Evolutionary conservation across 345 rosid genomes (phyloP), one percentile per base, ranked within the genome.

Genomic region (Raphanus sativus): DNA sequence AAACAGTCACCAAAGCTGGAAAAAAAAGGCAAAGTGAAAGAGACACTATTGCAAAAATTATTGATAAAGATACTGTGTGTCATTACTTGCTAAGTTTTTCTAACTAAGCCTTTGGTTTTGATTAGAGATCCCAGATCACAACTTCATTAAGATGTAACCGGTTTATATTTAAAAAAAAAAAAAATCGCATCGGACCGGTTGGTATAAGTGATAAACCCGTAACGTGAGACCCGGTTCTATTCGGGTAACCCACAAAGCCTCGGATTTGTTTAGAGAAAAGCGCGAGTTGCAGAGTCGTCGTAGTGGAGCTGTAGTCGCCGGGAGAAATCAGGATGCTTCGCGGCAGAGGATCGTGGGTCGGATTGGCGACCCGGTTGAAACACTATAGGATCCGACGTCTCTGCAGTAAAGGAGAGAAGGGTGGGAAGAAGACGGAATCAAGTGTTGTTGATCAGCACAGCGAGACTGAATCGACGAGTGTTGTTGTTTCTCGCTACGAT

Each of bases 391-490:
- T 12, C 36, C 83, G 76, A 75, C 62, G 74, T 1, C 76, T 84
- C 63, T 82, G 88, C 81, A 63, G 45, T 4, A 61, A 67, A 16
- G 38, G 66, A 62, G 42, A 62, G 30, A 81, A 80, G n/a, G 71
- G 56, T 70, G 85, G 67, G 62, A 75, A 54, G 67, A 84, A 76
- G 75, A 65, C 65, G 12, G 86, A 77, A 61, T 82, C 93, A 1
- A 32, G 80, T 75, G 59, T 80, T 75, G 59, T 81, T 45, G 81
- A 80, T 80, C 83, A 67, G 61, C 81, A 86, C 78, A 58, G 74
- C 1, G 92, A 88, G 63, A 69, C 87, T 25, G 76, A 78, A 66
- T 85, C 93, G 1, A 85, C 93, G 1, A 85, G 73, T 79, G 61
- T 81, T 54, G 81, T 81, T 54, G 63, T 83, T 54, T 81, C 80